Evolutionary conservation across 129 eudicot genomes (phyloP), one percentile per base, ranked within the genome.

Genomic region (Flaveria ramosissima): DNA sequence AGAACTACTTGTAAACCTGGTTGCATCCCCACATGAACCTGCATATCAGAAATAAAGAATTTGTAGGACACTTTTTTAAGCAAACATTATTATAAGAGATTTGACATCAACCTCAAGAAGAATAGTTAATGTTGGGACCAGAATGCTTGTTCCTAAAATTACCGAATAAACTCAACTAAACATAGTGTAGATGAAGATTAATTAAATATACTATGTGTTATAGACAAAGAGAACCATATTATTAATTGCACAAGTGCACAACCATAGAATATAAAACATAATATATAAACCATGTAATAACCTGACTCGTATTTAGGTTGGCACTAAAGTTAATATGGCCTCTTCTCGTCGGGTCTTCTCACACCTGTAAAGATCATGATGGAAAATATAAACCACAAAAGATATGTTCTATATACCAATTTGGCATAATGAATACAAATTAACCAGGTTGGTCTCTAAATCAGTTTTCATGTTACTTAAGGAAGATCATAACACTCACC

Each of bases 321-420:
- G 96, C 86, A 89, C 89, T 85, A 12, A 92, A 96, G 79, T 92
- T 93, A 71, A 92, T 92, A 75, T 89, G 78, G 90, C 21, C 39
- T 93, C 96, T 72, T 88, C 87, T 83, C 97, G 76, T 21, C 93
- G 78, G 96, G 70, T 92, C 97, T 81, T 87, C 93, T 64, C 87
- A 81, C 64, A 92, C 86, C 97, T 92, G 76, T 39, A 43, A 75
- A 51, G 61, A 74, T 46, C 15, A 27, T 68, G 59, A 73, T 39
- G 8, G 52, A 3, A 26, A 14, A 52, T 7, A 68, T 23, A 14
- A 20, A 39, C 53, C 21, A 24, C 14, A 10, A 10, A 63, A 6
- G n/a, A 21, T 36, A 74, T 68, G 45, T 24, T 9, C 20, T 30
- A 46, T 23, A 67, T 42, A 42, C 2, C 64, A 9, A 51, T 50